Evolutionary conservation across 257 asterid species (phyloP).

Genomic region (Solanum acaule): DNA sequence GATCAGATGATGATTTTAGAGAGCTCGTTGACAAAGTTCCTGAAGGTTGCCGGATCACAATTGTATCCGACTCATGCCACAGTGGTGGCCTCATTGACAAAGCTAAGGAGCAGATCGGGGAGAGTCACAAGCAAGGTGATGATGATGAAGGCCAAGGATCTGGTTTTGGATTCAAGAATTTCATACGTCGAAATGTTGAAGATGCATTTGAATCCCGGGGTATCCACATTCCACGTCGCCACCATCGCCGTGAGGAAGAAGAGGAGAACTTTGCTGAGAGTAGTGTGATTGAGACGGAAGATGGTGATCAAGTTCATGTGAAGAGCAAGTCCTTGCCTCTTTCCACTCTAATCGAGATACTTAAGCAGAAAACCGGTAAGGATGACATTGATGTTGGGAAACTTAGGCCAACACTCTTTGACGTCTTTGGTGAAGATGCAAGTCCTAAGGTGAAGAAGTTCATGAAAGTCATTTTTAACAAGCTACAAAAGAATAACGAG

Average conservation of each 20-base stretch:
- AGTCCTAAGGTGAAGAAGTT: constrained; percentile 96
- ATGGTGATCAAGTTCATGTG: constrained; percentile 15
- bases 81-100: constrained; percentile 90
- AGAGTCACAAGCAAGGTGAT: constrained; percentile 37
- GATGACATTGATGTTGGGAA: constrained; percentile 89
- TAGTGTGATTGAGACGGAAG: constrained; percentile 3
- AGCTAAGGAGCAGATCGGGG: constrained; percentile 93
- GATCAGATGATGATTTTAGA: constrained; percentile 87
- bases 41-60: constrained; percentile 72
- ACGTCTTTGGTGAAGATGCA: constrained; percentile 78
- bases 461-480: constrained; percentile 74
- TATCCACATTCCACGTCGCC: constrained; percentile 44
- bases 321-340: constrained; percentile 75
- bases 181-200: constrained; percentile 45
- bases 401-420: constrained; percentile 80
- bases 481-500: constrained; percentile 30
- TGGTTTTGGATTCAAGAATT: constrained; percentile 58
- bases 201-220: constrained; percentile 77
- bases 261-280: constrained; percentile 14
- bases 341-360: constrained; percentile 69
- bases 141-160: constrained; percentile 28
- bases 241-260: constrained; percentile 20
- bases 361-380: constrained; percentile 87
- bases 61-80: constrained; percentile 96
- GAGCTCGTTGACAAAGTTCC: constrained; percentile 87